phyloP scores from a whole-genome alignment of 1,284 basidiomycete genomes.

The Cryptococcus deneoformans region DNA sequence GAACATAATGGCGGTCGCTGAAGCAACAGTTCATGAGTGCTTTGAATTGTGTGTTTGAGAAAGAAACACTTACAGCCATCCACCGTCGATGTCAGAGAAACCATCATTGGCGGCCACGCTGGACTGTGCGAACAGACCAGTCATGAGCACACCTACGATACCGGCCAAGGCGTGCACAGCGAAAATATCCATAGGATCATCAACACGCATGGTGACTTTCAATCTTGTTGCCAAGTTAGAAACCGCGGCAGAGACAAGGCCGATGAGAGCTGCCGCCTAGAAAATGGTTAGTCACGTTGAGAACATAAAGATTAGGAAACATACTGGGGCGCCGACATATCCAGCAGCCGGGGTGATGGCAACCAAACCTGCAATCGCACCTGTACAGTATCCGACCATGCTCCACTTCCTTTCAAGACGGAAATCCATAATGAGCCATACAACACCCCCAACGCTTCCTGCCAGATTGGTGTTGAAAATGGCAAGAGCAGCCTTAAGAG shows the following conservation, averaged over 20 bases:
- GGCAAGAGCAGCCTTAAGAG: slow-evolving; percentile 80
- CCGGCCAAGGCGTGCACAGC: slow-evolving; percentile 91
- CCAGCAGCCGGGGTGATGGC: slow-evolving; percentile 67
- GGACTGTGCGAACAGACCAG: slow-evolving; percentile 64
- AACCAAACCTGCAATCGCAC: slow-evolving; percentile 70
- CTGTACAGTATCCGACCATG: slow-evolving; percentile 82
- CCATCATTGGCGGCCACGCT: slow-evolving; percentile 73
- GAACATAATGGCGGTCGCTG: slow-evolving; percentile 63
- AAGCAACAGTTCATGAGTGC: slow-evolving; percentile 1
- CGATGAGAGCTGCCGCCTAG: slow-evolving; percentile 64
- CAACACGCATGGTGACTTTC: slow-evolving; percentile 54
- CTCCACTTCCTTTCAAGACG: slow-evolving; percentile 71
- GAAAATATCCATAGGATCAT: slow-evolving; percentile 63
- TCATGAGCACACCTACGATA: slow-evolving; percentile 71
- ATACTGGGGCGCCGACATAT: slow-evolving; percentile 47
- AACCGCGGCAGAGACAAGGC: slow-evolving; percentile 67
- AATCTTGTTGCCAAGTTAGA: slow-evolving; percentile 87
- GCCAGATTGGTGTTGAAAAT: slow-evolving; percentile 79
- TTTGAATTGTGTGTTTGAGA: neutral
- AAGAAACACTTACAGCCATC: slow-evolving; percentile 58
- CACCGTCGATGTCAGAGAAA: slow-evolving; percentile 57
- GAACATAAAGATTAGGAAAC: slow-evolving; percentile 49
- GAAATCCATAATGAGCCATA: slow-evolving; percentile 88
- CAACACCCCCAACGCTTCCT: slow-evolving; percentile 59
- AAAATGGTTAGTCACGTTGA: slow-evolving; percentile 28